Evolutionary conservation across 345 rosid species (phyloP).

Genomic region (Corchorus capsularis): DNA sequence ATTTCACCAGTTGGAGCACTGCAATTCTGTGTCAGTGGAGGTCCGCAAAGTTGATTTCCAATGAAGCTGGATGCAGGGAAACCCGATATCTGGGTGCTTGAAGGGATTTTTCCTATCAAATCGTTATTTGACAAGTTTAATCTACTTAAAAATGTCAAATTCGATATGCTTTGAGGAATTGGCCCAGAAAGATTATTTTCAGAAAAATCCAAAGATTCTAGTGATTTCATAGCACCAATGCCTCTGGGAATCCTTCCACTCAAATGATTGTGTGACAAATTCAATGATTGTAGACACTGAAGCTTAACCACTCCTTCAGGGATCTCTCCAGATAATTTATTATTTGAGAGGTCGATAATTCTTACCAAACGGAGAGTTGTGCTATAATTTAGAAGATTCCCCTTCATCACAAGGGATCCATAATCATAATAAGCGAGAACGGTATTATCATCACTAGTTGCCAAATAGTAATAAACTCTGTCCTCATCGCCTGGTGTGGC

Average conservation of each 20-base stretch:
- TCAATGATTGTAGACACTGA: background rate
- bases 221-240: conserved; percentile 12
- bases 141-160: too few relatives aligned
- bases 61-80: background rate
- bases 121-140: background rate
- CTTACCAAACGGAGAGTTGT: conserved; percentile 11
- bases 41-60: background rate
- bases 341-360: conserved; percentile 15
- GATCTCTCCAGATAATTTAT: conserved; percentile 11
- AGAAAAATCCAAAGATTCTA: conserved; percentile 21
- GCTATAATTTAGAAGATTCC: background rate
- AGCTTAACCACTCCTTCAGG: background rate
- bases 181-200: background rate
- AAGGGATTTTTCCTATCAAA: background rate
- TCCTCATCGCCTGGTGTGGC: conserved; percentile 8
- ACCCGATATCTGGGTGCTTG: background rate
- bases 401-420: conserved; percentile 3
- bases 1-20: background rate
- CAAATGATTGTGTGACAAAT: background rate
- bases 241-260: conserved; percentile 5
- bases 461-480: too few relatives aligned
- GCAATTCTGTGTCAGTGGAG: background rate
- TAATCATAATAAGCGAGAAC: too few relatives aligned
- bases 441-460: too few relatives aligned
- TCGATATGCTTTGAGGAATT: conserved; percentile 9